Conservation (phyloP, 2,329 filamentous ascomycete species). For the Trichoderma breve region DNA sequence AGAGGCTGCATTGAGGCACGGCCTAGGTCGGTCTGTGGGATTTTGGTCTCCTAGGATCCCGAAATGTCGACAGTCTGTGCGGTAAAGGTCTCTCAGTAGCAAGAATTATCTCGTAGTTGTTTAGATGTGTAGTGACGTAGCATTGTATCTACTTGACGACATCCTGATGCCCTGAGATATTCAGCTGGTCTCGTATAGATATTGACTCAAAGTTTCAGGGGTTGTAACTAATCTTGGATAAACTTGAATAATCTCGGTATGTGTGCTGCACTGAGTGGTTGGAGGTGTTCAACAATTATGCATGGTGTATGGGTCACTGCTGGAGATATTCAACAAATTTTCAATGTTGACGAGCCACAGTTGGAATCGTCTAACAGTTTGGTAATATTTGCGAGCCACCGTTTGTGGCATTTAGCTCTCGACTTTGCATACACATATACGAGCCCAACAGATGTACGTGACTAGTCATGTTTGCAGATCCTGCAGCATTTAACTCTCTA, state of each 20-base stretch:
- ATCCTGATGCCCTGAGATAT: neutral
- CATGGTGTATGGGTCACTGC: neutral
- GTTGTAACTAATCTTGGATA: neutral
- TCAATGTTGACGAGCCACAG: neutral
- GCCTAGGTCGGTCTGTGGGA: neutral
- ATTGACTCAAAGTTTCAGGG: neutral
- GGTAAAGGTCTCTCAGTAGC: neutral
- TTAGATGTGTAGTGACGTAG: neutral
- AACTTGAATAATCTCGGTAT: neutral
- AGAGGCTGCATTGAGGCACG: neutral
- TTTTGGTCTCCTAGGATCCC: neutral
- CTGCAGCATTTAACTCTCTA: neutral
- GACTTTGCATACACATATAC: neutral
- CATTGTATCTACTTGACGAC: neutral
- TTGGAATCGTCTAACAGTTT: neutral
- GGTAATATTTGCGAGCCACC: neutral
- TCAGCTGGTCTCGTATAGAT: neutral
- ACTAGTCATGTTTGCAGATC: neutral
- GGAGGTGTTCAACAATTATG: neutral
- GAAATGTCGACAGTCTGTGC: neutral
- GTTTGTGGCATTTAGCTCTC: neutral
- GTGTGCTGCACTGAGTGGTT: neutral
- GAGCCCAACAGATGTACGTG: neutral
- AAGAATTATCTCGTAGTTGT: too few species aligned
- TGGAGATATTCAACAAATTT: neutral